Evolutionary conservation across 768 basidiomycete genomes (phyloP), one percentile per base, ranked within the genome.

Genomic region (Mycena amicta): DNA sequence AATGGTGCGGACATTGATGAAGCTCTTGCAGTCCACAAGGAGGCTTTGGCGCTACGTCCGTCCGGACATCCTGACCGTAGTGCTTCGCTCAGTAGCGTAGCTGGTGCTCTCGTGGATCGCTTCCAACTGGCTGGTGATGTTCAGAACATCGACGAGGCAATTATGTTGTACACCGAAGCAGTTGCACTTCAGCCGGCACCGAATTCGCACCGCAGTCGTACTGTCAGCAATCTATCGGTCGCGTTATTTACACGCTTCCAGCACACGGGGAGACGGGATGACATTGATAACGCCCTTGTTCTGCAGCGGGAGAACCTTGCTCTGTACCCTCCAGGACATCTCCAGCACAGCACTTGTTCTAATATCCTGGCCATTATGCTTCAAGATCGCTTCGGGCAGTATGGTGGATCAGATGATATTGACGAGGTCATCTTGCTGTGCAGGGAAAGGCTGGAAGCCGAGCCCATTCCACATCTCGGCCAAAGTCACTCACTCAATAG

Each of bases 121-220:
- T 58, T 66, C 50, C 53, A 70, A 28, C 67, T 67, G 5, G 68
- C 64, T 62, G 68, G 70, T 6, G 65, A 66, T 15, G 49, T 33
- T 22, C 54, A 59, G 25, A 69, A 68, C 18, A 60, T 72, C 8
- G 65, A 70, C 16, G 46, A 63, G 3, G 65, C 72, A 45, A 65
- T 76, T 31, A 57, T 61, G 3, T 66, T 68, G 33, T 67, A 69
- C 37, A 57, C 62, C 29, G 39, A 55, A 11, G 45, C 55, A 1
- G 18, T 66, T 4, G 33, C 25, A 11, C 45, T 63, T 23, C 40
- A 40, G 8, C 37, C 64, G 15, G 20, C 18, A 11, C 40, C 52
- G 15, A 46, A 62, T 31, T 49, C 28, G 27, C 3, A 30, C 30
- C 27, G 30, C 55, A 64, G 68, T 22, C 8, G 33, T 8, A 37